Percentiles rank a stretch among this genome's conserved stretches.
phyloP scores from a whole-genome alignment of 2,329 filamentous ascomycete species.

The Triangularia verruculosa region DNA sequence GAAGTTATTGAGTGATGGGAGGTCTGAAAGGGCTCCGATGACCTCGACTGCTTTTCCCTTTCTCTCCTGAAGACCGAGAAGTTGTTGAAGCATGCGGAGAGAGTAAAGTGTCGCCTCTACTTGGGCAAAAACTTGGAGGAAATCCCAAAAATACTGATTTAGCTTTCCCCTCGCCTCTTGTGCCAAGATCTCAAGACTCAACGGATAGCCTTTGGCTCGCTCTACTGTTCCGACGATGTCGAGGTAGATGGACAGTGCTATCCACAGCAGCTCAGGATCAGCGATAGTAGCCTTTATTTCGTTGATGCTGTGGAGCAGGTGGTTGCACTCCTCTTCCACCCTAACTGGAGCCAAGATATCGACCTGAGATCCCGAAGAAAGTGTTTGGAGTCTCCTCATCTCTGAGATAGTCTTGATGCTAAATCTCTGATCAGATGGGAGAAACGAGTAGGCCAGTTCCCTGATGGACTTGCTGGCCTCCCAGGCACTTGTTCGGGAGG shows the following conservation, averaged over 20 bases:
- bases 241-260: conserved; percentile 36
- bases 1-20: conserved; percentile 22
- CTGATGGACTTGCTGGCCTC: conserved; percentile 36
- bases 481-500: conserved; percentile 39
- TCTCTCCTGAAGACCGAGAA: conserved; percentile 37
- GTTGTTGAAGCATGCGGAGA: conserved; percentile 53
- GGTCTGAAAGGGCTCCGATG: background rate
- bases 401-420: conserved; percentile 33
- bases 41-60: conserved; percentile 3
- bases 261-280: conserved; percentile 32
- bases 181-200: conserved; percentile 33
- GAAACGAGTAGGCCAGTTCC: conserved; percentile 37
- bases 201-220: conserved; percentile 31
- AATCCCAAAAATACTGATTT: conserved; percentile 48
- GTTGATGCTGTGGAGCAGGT: conserved; percentile 28
- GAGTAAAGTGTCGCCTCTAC: conserved; percentile 61
- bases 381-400: conserved; percentile 37
- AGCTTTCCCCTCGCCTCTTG: conserved; percentile 32
- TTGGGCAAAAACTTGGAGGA: conserved; percentile 60
- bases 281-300: conserved; percentile 22
- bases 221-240: conserved; percentile 35
- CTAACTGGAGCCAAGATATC: conserved; percentile 28
- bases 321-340: conserved; percentile 23
- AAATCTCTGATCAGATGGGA: conserved; percentile 26
- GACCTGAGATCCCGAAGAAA: conserved; percentile 33